A percentile compares a stretch with the other conserved stretches of the same genome.
These are phyloP conservation scores for Clavariopsis aquatica DNA, from an alignment of 495 filamentous ascomycete species.

Conservation along the genomic window DNA sequence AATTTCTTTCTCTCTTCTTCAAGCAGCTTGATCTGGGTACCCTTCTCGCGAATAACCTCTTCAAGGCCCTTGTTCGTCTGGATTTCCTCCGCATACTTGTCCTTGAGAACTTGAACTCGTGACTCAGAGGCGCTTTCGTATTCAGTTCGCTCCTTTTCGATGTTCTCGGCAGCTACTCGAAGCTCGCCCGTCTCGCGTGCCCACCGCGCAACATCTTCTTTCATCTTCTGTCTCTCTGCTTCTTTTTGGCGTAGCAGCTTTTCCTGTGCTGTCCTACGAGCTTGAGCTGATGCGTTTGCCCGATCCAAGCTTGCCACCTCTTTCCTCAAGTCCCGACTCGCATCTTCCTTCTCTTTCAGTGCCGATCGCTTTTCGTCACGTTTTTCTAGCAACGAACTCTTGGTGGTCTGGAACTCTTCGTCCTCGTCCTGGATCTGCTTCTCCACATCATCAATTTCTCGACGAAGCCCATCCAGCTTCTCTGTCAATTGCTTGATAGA, in stretches of 20 bases:
- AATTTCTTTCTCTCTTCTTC: constrained; percentile 59
- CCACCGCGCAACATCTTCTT: constrained; percentile 62
- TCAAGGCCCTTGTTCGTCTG: constrained; percentile 58
- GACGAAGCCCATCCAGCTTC: constrained; percentile 41
- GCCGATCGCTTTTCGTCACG: constrained; percentile 63
- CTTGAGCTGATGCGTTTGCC: constrained; percentile 79
- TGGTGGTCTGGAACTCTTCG: constrained; percentile 69
- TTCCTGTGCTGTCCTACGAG: constrained; percentile 76
- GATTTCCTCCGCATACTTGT: constrained; percentile 56
- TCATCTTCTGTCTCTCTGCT: constrained; percentile 61
- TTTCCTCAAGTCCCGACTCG: constrained; percentile 57
- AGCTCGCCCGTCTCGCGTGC: constrained; percentile 56
- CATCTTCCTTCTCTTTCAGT: constrained; percentile 36
- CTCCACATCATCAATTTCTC: constrained; percentile 45
- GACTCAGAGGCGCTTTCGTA: constrained; percentile 50
- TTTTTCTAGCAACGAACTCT: constrained; percentile 61
- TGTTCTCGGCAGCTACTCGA: constrained; percentile 50
- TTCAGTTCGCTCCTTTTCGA: constrained; percentile 52
- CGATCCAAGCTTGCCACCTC: constrained; percentile 80
- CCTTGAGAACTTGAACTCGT: constrained; percentile 54
- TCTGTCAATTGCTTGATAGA: constrained; percentile 54
- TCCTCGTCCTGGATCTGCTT: constrained; percentile 62
- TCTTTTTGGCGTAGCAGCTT: constrained; percentile 63
- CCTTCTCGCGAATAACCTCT: constrained; percentile 63
- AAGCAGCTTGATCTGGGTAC: constrained; percentile 61